phyloP scores from a whole-genome alignment of 768 basidiomycete species.

The Leucocoprinus leucothites region DNA sequence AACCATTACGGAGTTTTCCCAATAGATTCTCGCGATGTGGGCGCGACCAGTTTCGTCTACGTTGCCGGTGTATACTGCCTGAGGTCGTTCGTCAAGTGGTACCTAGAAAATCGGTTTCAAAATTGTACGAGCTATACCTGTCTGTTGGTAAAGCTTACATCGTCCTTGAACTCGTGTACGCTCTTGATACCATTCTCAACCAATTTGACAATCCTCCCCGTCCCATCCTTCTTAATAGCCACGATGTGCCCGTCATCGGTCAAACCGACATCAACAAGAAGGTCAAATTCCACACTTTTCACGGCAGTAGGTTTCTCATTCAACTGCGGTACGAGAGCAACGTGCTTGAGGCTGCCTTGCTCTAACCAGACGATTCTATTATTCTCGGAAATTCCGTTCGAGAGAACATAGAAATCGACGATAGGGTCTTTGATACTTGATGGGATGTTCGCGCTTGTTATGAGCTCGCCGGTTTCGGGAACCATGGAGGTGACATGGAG shows the following conservation, averaged over 20 bases:
- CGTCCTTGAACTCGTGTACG: constrained; percentile 55
- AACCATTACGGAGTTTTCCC: constrained; percentile 58
- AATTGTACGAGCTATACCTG: not conserved
- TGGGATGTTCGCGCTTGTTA: constrained; percentile 49
- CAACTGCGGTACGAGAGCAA: constrained; percentile 50
- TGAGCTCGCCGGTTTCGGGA: constrained; percentile 46
- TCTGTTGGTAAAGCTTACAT: constrained; percentile 32
- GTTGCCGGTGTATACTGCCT: constrained; percentile 58
- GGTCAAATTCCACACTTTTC: constrained; percentile 43
- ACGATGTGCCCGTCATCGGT: constrained; percentile 56
- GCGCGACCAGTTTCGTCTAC: constrained; percentile 45
- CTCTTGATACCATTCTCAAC: constrained; percentile 38
- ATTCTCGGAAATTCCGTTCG: constrained; percentile 25
- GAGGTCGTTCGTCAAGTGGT: constrained; percentile 35
- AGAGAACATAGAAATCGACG: constrained; percentile 27
- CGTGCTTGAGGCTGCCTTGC: constrained; percentile 43
- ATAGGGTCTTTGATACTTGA: constrained; percentile 40
- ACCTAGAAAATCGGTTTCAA: constrained; percentile 31
- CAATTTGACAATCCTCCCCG: constrained; percentile 52
- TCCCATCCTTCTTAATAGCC: constrained; percentile 52
- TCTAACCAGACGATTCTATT: constrained; percentile 49
- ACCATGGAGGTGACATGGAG: constrained; percentile 66
- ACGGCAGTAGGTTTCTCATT: constrained; percentile 41
- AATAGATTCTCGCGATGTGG: constrained; percentile 62
- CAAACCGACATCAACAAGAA: constrained; percentile 62